These are phyloP conservation scores for Pseudovirgaria hyperparasitica DNA, from an alignment of 2,329 filamentous ascomycete genomes.

Conservation along the genomic window DNA sequence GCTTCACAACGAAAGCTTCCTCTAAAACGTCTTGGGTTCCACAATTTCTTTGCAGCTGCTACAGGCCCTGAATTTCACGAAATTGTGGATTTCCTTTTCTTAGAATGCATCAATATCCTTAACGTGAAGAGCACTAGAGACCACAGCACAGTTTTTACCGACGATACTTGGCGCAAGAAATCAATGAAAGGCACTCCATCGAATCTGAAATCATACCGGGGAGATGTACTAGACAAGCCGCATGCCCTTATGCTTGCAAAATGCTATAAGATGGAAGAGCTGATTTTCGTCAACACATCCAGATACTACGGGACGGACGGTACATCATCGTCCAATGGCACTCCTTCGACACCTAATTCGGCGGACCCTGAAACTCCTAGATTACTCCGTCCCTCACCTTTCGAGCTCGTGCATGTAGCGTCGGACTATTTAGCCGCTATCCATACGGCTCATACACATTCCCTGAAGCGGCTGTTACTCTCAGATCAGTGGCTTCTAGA, in stretches of 20 bases:
- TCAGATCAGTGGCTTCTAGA: constrained; percentile 42
- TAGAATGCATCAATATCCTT: constrained; percentile 41
- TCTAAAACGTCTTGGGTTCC: constrained; percentile 39
- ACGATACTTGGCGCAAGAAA: constrained; percentile 38
- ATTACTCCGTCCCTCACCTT: constrained; percentile 14
- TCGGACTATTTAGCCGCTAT: constrained; percentile 39
- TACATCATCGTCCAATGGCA: constrained; percentile 15
- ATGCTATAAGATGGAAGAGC: constrained; percentile 33
- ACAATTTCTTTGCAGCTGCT: constrained; percentile 46
- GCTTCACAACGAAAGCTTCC: constrained; percentile 32
- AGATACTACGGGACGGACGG: constrained; percentile 15
- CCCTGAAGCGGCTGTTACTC: constrained; percentile 43
- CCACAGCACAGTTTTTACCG: constrained; percentile 39
- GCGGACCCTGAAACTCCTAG: constrained; percentile 10
- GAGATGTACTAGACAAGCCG: constrained; percentile 35
- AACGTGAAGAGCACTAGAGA: constrained; percentile 34
- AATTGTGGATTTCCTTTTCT: constrained; percentile 26
- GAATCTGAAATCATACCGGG: constrained; percentile 34
- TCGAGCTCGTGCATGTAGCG: constrained; percentile 19
- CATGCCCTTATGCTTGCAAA: constrained; percentile 29
- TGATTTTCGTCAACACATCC: constrained; percentile 39
- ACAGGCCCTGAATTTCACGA: constrained; percentile 30
- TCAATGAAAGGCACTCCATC: constrained; percentile 13
- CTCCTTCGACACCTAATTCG: constrained; percentile 10
- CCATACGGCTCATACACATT: constrained; percentile 36